Evolutionary conservation across 179 eudicot genomes (phyloP).

Genomic region (Sideroxylon spinosum): DNA sequence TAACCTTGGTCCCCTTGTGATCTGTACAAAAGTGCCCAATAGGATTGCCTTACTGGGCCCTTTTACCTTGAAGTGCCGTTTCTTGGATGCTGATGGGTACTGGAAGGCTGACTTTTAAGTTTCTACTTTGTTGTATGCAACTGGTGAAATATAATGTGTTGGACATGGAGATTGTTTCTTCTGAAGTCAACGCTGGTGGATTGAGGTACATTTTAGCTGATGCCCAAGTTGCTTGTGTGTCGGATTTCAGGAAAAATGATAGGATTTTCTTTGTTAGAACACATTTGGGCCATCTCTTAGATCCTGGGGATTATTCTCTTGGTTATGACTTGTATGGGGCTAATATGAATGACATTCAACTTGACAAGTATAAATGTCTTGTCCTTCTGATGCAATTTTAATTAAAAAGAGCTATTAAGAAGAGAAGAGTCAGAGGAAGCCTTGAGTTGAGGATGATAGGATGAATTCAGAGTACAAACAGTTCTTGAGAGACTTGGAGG

Average conservation of each 20-base stretch:
- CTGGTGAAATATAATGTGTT: constrained; percentile 55
- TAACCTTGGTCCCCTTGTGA: constrained; percentile 14
- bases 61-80: constrained; percentile 37
- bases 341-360: constrained; percentile 42
- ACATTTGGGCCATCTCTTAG: not conserved
- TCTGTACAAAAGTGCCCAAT: constrained; percentile 53
- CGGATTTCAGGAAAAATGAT: not conserved
- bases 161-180: constrained; percentile 33
- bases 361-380: constrained; percentile 43
- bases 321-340: constrained; percentile 14
- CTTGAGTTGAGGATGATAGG: constrained; percentile 37
- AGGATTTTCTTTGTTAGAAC: not conserved
- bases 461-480: constrained; percentile 47
- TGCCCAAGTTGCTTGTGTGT: constrained; percentile 48
- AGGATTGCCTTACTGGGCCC: constrained; percentile 49
- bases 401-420: constrained; percentile 68
- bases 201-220: constrained; percentile 51
- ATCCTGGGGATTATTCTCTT: constrained; percentile 6
- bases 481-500: constrained; percentile 60
- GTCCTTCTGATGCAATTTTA: constrained; percentile 50
- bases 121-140: constrained; percentile 45
- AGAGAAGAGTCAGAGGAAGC: constrained; percentile 44
- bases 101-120: constrained; percentile 45
- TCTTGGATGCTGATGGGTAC: constrained; percentile 51
- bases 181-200: constrained; percentile 28